Conservation (phyloP, 495 filamentous ascomycete genomes). For the Clohesyomyces aquaticus region DNA sequence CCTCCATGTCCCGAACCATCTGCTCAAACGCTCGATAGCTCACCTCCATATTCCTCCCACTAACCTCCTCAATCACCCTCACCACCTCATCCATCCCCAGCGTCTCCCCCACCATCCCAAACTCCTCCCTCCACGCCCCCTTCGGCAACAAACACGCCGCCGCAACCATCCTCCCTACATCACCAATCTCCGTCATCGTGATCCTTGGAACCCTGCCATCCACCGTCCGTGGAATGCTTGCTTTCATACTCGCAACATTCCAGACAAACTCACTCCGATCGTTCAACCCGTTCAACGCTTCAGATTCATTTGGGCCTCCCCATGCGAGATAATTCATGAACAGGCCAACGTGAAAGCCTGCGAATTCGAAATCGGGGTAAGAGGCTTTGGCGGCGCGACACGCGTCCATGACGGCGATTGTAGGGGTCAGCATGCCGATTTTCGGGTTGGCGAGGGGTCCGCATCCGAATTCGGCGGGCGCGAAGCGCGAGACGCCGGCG, state of each 20-base stretch:
- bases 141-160: slow-evolving; percentile 39
- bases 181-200: slow-evolving; percentile 42
- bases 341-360: slow-evolving; percentile 42
- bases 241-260: slow-evolving; percentile 37
- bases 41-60: slow-evolving; percentile 42
- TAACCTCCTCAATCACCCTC: slow-evolving; percentile 36
- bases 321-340: slow-evolving; percentile 50
- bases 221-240: slow-evolving; percentile 41
- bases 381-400: slow-evolving; percentile 31
- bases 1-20: slow-evolving; percentile 30
- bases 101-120: slow-evolving; percentile 47
- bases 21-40: slow-evolving; percentile 23
- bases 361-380: slow-evolving; percentile 39
- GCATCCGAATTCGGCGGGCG: slow-evolving; percentile 45
- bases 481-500: slow-evolving; percentile 45
- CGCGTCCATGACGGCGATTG: slow-evolving; percentile 37
- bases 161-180: slow-evolving; percentile 43
- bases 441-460: slow-evolving; percentile 12
- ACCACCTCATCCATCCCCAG: slow-evolving; percentile 38
- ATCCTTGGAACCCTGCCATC: slow-evolving; percentile 39
- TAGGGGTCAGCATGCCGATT: slow-evolving; percentile 36
- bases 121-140: slow-evolving; percentile 42
- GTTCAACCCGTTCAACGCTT: slow-evolving; percentile 39
- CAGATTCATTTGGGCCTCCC: slow-evolving; percentile 33
- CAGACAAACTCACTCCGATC: slow-evolving; percentile 39